Conservation (phyloP, 768 basidiomycete genomes). For the Pleurotus sapidus region DNA sequence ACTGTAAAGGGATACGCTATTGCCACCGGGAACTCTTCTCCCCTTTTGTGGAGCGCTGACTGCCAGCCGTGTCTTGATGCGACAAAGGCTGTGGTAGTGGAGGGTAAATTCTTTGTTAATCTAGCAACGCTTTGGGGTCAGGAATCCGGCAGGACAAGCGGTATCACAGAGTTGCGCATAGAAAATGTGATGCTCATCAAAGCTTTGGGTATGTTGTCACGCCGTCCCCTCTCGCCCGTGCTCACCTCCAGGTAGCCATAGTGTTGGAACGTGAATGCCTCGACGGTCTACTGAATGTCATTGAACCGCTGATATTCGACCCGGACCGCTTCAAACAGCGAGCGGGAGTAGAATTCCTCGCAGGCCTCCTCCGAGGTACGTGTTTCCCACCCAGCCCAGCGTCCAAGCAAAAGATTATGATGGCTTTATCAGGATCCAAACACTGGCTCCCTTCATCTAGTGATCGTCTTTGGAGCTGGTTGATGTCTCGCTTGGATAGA, state of each 20-base stretch:
- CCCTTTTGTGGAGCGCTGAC: constrained; percentile 50
- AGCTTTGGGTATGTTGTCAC: constrained; percentile 20
- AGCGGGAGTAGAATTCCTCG: constrained; percentile 63
- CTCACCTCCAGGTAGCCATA: constrained; percentile 46
- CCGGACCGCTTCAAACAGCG: constrained; percentile 84
- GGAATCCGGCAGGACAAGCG: constrained; percentile 62
- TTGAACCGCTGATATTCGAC: constrained; percentile 63
- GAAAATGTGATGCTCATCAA: constrained; percentile 43
- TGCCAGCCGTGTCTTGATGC: constrained; percentile 51
- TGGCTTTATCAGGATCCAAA: constrained; percentile 58
- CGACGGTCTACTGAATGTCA: constrained; percentile 46
- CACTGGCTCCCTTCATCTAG: constrained; percentile 68
- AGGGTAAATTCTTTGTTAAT: constrained; percentile 56
- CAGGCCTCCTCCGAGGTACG: constrained; percentile 73
- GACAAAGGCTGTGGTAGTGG: constrained; percentile 43
- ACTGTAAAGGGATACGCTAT: constrained; percentile 59
- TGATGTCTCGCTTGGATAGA: constrained; percentile 51
- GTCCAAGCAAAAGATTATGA: not conserved
- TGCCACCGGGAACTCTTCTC: constrained; percentile 30
- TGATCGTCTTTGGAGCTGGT: constrained; percentile 72
- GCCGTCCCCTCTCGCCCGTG: no score
- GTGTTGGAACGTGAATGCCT: constrained; percentile 55
- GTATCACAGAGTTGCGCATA: constrained; percentile 52
- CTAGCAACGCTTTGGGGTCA: constrained; percentile 73
- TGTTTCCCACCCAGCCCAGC: not conserved